Percentiles rank a stretch among this genome's conserved stretches.
Conservation (phyloP, 495 filamentous ascomycete genomes). For the Xylaria cubensis region DNA sequence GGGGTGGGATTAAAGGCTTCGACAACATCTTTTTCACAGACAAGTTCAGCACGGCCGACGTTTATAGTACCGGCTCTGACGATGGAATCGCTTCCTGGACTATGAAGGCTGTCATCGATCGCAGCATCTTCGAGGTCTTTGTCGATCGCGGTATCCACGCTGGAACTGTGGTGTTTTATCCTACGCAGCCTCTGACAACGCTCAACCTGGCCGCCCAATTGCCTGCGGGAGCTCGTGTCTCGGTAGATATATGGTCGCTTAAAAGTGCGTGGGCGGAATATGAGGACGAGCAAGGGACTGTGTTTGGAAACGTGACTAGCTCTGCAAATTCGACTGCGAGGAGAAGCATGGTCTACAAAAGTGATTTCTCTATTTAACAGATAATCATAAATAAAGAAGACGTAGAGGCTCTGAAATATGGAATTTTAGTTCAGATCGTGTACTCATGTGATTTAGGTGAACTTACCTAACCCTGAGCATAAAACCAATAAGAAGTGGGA, state of each 20-base stretch:
- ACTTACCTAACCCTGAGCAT: too few species aligned
- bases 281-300: conserved; percentile 32
- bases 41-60: conserved; percentile 49
- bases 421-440: too few species aligned
- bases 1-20: conserved; percentile 51
- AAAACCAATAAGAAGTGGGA: too few species aligned
- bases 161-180: conserved; percentile 55
- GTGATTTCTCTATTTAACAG: not conserved
- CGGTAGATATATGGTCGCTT: conserved; percentile 50
- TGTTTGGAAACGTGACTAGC: conserved; percentile 20
- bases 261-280: conserved; percentile 48
- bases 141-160: conserved; percentile 51
- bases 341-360: conserved; percentile 8
- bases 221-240: conserved; percentile 45
- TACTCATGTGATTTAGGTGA: too few species aligned
- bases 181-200: conserved; percentile 47
- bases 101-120: conserved; percentile 52
- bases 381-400: not conserved
- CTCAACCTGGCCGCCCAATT: conserved; percentile 47
- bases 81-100: conserved; percentile 23
- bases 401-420: too few species aligned
- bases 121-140: conserved; percentile 60
- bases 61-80: conserved; percentile 29
- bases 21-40: conserved; percentile 57
- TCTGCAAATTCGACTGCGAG: conserved; percentile 1